Evolutionary conservation across 257 asterid species (phyloP), one percentile per base, ranked within the genome.

Genomic region (Scutellaria baicalensis): DNA sequence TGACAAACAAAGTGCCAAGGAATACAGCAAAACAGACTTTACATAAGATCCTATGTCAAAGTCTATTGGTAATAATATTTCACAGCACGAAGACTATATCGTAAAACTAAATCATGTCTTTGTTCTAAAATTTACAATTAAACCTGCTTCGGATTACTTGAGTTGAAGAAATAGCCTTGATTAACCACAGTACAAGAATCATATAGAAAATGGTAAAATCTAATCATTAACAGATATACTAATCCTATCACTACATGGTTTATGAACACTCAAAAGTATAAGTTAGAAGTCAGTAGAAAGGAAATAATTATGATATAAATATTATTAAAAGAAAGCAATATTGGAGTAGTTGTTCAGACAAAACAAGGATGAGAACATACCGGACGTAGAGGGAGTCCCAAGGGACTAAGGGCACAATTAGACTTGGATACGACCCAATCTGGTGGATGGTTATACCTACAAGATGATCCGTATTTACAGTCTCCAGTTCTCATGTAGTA

Each of bases 311-410:
- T 21, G n/a, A 18, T 4, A 20, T 9, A 23, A 11, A 55, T 13
- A 12, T 11, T 13, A 59, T 20, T 44, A 43, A 64, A 64, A 36
- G 16, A 58, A 42, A 18, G 35, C 2, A 12, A 43, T 14, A 36
- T 14, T 45, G 5, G 52, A 65, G n/a, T n/a, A n/a, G n/a, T n/a
- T n/a, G n/a, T n/a, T n/a, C 42, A 54, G 38, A 44, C n/a, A 36
- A 73, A 73, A 55, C 48, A 48, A 21, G 38, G 40, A 52, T 43
- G 60, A 52, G 59, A 49, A 43, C 86, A 62, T 88, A 92, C 97
- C 86, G 90, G 96, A 45, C 96, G 97, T 47, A 89, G 79, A 71
- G 97, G 96, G 71, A 92, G 86, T 43, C 97, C 97, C 60, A 86
- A 59, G n/a, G 90, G 92, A 73, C 92, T 88, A 73, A 87, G 84